These are phyloP conservation scores for Curvularia verruculosa DNA, from an alignment of 2,329 filamentous ascomycete genomes.

Conservation along the genomic window DNA sequence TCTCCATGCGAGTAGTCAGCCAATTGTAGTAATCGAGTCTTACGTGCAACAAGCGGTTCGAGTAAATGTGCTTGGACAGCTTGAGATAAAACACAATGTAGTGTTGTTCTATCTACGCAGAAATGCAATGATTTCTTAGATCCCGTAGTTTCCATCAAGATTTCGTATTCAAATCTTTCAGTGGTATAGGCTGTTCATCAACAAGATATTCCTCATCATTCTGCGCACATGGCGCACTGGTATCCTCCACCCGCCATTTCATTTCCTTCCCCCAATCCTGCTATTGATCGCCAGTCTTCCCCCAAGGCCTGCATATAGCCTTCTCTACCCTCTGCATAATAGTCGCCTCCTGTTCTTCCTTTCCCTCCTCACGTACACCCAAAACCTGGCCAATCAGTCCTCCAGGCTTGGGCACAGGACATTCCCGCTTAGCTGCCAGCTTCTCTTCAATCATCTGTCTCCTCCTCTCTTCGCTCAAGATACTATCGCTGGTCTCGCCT, in stretches of 20 bases:
- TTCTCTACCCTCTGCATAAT: slow-evolving; percentile 21
- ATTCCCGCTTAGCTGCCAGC: slow-evolving; percentile 66
- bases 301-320: slow-evolving; percentile 18
- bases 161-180: neutral
- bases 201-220: neutral
- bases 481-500: slow-evolving; percentile 30
- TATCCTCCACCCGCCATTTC: neutral
- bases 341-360: slow-evolving; percentile 19
- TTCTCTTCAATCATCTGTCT: slow-evolving; percentile 26
- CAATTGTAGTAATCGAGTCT: no score
- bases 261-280: neutral
- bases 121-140: neutral
- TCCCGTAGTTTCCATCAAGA: slow-evolving; percentile 5
- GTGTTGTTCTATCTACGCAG: slow-evolving; percentile 9
- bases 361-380: slow-evolving; percentile 60
- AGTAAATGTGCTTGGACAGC: neutral
- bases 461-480: slow-evolving; percentile 30
- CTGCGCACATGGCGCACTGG: neutral
- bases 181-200: neutral
- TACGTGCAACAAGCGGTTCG: neutral
- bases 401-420: slow-evolving; percentile 88
- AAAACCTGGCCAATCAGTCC: slow-evolving; percentile 78
- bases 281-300: slow-evolving; percentile 20
- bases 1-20: neutral
- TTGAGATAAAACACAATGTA: neutral